These are phyloP conservation scores for Daldinia vernicosa DNA, from an alignment of 495 filamentous ascomycete genomes.

Conservation along the genomic window DNA sequence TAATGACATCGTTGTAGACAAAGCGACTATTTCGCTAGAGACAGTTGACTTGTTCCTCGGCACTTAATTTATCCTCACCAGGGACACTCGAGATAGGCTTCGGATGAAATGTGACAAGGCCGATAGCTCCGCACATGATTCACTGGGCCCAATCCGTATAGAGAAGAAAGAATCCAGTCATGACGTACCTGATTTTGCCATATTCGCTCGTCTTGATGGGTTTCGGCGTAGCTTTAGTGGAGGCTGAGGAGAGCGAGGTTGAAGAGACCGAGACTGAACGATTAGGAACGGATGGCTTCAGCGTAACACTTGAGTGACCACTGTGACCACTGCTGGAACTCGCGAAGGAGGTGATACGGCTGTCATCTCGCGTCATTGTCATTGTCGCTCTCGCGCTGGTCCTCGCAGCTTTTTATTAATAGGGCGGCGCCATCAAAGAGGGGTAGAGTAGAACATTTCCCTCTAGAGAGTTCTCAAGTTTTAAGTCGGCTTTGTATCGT, in stretches of 20 bases:
- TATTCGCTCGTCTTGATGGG: conserved; percentile 66
- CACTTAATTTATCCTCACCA: conserved; percentile 6
- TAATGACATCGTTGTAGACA: conserved; percentile 40
- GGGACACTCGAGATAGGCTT: conserved; percentile 14
- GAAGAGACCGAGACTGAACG: conserved; percentile 60
- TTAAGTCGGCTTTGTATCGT: conserved; percentile 12
- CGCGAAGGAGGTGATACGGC: conserved; percentile 69
- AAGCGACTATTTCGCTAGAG: conserved; percentile 12
- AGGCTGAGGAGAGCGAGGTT: conserved; percentile 56
- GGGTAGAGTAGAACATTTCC: conserved; percentile 34
- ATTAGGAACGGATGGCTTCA: conserved; percentile 61
- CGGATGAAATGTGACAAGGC: conserved; percentile 20
- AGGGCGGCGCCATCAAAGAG: conserved; percentile 45
- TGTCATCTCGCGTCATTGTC: conserved; percentile 70
- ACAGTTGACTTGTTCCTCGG: conserved; percentile 1
- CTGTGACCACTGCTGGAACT: conserved; percentile 69
- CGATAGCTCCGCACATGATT: conserved; percentile 19
- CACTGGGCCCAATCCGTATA: conserved; percentile 10
- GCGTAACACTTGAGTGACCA: conserved; percentile 66
- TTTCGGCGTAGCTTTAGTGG: conserved; percentile 59
- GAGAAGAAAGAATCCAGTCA: conserved; percentile 13
- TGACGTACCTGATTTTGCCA: conserved; percentile 55
- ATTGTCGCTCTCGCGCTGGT: conserved; percentile 42
- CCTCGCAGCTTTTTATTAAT: conserved; percentile 43
- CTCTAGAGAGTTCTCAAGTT: conserved; percentile 18